Evolutionary conservation across 257 asterid species (phyloP).

Genomic region (Solanum infundibuliforme): DNA sequence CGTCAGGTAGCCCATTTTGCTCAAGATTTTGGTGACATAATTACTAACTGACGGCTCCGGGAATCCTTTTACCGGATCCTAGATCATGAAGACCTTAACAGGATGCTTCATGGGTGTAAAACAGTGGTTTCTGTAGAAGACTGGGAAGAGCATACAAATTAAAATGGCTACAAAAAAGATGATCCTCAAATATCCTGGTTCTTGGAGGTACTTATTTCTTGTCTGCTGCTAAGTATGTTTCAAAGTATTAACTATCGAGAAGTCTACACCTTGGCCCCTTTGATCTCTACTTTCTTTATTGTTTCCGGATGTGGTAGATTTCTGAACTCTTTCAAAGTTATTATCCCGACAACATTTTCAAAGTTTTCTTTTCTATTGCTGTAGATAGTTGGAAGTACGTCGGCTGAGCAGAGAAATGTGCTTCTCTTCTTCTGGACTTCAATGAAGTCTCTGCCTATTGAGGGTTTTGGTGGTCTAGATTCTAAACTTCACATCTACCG

Average conservation of each 20-base stretch:
- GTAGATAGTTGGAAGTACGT: constrained; percentile 55
- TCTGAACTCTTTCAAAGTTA: neutral
- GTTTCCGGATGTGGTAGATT: neutral
- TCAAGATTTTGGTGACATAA: constrained; percentile 52
- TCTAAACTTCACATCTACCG: constrained; percentile 59
- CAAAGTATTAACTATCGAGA: neutral
- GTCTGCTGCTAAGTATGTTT: neutral
- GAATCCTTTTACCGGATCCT: constrained; percentile 52
- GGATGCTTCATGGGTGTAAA: constrained; percentile 70
- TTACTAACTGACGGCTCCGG: constrained; percentile 20
- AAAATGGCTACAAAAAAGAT: constrained; percentile 51
- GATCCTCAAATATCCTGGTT: constrained; percentile 81
- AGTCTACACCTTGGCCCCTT: neutral
- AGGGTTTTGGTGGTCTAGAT: constrained; percentile 78
- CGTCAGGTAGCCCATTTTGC: constrained; percentile 55
- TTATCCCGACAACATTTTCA: neutral
- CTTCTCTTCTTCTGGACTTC: constrained; percentile 95
- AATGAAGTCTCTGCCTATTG: constrained; percentile 59
- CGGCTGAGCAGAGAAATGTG: constrained; percentile 56
- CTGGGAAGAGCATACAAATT: constrained; percentile 77
- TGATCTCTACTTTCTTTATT: neutral
- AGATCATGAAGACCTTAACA: constrained; percentile 63
- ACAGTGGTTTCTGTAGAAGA: constrained; percentile 62
- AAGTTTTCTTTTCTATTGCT: neutral
- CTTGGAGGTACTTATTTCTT: constrained; percentile 59